These are phyloP conservation scores for Leishmania amazonensis DNA, from an alignment of 208 protist genomes.

Conservation along the genomic window DNA sequence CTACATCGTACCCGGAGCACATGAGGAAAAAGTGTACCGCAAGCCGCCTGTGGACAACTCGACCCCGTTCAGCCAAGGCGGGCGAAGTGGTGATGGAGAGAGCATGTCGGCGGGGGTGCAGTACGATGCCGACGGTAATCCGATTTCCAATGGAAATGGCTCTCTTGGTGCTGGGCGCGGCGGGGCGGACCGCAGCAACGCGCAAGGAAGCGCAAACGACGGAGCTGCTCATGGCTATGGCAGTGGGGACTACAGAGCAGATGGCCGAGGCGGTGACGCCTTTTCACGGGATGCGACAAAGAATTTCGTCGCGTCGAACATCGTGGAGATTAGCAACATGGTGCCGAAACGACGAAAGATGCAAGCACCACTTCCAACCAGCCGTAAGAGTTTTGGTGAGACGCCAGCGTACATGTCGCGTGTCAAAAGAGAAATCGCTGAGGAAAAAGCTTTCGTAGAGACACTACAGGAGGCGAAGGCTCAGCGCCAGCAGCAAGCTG, in stretches of 20 bases:
- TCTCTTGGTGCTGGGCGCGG: background rate
- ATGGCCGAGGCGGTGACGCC: background rate
- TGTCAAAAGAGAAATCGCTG: constrained; percentile 87
- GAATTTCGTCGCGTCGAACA: constrained; percentile 94
- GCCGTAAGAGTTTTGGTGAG: constrained; percentile 83
- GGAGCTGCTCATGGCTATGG: background rate
- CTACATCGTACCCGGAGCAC: constrained; percentile 52
- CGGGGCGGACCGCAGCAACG: background rate
- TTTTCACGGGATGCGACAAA: constrained; percentile 38
- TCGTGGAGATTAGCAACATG: constrained; percentile 92
- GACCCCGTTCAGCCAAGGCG: background rate
- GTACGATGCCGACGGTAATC: constrained; percentile 5
- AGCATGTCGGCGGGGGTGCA: background rate
- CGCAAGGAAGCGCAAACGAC: background rate
- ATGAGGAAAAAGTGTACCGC: constrained; percentile 71
- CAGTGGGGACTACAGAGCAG: background rate
- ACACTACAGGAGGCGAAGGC: constrained; percentile 61
- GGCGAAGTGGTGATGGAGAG: background rate
- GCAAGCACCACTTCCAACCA: constrained; percentile 63
- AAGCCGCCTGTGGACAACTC: constrained; percentile 53
- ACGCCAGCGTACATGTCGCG: constrained; percentile 83
- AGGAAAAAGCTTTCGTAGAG: constrained; percentile 82
- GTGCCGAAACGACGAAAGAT: constrained; percentile 75
- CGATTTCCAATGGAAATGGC: background rate
- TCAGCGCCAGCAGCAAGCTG: constrained; percentile 37